These are phyloP conservation scores for Phytophthora aleatoria DNA, from an alignment of 352 stramenopile species.

Conservation along the genomic window DNA sequence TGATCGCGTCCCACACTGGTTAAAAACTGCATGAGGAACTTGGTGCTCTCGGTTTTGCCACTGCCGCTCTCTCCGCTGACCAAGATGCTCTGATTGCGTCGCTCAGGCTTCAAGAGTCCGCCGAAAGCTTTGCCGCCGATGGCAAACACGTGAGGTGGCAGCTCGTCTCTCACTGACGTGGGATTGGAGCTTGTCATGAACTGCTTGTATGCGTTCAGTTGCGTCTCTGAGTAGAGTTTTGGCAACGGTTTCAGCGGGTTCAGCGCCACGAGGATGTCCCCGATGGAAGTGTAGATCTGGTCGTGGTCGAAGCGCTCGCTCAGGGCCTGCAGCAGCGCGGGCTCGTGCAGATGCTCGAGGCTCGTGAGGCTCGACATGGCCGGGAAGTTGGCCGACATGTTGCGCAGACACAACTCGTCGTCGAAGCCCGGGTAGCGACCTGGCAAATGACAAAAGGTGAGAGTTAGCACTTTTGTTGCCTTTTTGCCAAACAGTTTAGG, in stretches of 20 bases:
- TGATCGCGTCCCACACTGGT: constrained; percentile 82
- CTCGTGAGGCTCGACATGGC: constrained; percentile 70
- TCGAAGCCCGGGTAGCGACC: constrained; percentile 36
- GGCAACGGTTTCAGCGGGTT: constrained; percentile 84
- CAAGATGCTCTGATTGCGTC: constrained; percentile 92
- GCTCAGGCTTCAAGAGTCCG: constrained; percentile 57
- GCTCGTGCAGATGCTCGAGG: constrained; percentile 86
- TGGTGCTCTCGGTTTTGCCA: constrained; percentile 96
- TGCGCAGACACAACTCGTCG: constrained; percentile 71
- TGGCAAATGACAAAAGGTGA: constrained; percentile 9
- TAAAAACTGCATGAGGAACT: constrained; percentile 97
- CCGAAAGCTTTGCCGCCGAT: constrained; percentile 89
- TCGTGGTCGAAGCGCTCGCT: constrained; percentile 75
- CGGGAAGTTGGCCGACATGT: constrained; percentile 59
- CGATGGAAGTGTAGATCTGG: constrained; percentile 89
- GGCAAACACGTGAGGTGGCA: constrained; percentile 90
- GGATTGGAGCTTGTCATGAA: constrained; percentile 33
- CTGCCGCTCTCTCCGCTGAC: constrained; percentile 93
- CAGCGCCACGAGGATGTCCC: constrained; percentile 82
- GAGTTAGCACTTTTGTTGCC: constrained; percentile 5
- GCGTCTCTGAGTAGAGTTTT: constrained; percentile 54
- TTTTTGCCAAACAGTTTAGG: constrained; percentile 10
- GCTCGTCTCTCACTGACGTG: constrained; percentile 2
- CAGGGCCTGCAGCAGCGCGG: constrained; percentile 80
- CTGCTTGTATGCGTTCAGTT: constrained; percentile 75